Conservation (phyloP, 208 protist genomes). For the Porcisia hertigi region DNA sequence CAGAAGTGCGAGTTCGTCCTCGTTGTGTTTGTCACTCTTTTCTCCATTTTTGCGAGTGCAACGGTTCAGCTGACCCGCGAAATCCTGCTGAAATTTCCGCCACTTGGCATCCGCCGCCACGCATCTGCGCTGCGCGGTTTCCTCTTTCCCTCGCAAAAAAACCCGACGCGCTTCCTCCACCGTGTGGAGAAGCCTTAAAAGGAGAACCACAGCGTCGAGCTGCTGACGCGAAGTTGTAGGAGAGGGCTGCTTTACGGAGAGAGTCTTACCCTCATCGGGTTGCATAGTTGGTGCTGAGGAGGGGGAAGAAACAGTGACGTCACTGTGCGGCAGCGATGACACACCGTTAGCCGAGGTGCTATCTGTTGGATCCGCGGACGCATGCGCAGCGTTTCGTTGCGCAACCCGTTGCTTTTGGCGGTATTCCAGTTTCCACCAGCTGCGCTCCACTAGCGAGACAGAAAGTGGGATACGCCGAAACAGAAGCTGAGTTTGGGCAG, state of each 20-base stretch:
- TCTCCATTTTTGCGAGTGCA: neutral
- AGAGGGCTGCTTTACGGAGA: neutral
- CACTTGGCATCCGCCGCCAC: neutral
- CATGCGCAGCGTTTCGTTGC: neutral
- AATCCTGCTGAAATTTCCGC: conserved; percentile 21
- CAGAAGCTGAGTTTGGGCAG: conserved; percentile 53
- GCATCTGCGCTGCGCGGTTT: conserved; percentile 4
- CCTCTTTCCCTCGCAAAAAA: conserved; percentile 30
- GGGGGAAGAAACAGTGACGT: neutral
- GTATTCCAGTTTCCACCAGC: conserved; percentile 32
- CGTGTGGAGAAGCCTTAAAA: conserved; percentile 45
- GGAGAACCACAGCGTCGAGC: conserved; percentile 23
- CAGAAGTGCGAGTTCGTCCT: conserved; percentile 12
- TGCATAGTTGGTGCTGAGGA: neutral
- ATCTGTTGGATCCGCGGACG: neutral
- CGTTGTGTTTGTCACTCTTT: neutral
- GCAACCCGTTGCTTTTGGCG: conserved; percentile 9
- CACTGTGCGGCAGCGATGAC: neutral
- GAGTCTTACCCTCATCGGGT: neutral
- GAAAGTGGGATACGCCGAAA: conserved; percentile 66
- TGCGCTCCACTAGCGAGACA: conserved; percentile 76
- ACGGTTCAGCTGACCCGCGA: conserved; percentile 12
- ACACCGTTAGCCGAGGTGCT: neutral
- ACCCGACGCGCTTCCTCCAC: conserved; percentile 53
- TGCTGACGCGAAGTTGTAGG: conserved; percentile 19